These are phyloP conservation scores for Meyerozyma elateridarum DNA, from an alignment of 1,139 yeast genomes.

Conservation along the genomic window DNA sequence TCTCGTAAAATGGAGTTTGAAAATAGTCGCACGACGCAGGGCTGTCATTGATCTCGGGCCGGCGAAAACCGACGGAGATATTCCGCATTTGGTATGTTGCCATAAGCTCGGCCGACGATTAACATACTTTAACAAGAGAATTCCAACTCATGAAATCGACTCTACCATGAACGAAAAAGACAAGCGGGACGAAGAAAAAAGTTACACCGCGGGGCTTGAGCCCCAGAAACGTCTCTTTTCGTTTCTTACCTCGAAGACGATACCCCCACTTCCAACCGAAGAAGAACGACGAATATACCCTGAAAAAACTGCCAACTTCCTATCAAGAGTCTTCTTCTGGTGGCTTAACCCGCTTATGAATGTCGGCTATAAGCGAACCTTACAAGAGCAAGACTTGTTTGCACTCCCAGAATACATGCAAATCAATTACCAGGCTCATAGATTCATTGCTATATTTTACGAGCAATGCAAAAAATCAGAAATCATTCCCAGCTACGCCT, in stretches of 20 bases:
- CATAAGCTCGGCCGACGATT: no score
- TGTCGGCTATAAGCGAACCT: conserved; percentile 14
- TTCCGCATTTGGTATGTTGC: no score
- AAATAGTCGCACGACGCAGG: no score
- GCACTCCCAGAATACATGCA: conserved; percentile 8
- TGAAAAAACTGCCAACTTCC: conserved; percentile 21
- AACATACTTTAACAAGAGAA: no score
- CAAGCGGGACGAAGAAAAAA: no score
- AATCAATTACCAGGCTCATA: background rate
- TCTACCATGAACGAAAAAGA: no score
- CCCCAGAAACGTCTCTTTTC: conserved; percentile 15
- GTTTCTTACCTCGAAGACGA: conserved; percentile 19
- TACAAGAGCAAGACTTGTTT: conserved; percentile 12
- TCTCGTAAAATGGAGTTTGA: no score
- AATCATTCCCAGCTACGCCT: background rate
- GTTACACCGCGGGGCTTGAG: no score
- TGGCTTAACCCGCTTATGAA: conserved; percentile 14
- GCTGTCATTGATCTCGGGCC: no score
- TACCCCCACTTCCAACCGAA: conserved; percentile 51
- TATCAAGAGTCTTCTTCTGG: conserved; percentile 28
- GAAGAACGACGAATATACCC: conserved; percentile 48
- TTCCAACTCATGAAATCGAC: no score
- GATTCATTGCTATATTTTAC: background rate
- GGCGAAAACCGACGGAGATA: no score
- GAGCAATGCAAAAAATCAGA: background rate